Conservation (phyloP, 2,329 filamentous ascomycete species). For the Pseudogymnoascus sp. region DNA sequence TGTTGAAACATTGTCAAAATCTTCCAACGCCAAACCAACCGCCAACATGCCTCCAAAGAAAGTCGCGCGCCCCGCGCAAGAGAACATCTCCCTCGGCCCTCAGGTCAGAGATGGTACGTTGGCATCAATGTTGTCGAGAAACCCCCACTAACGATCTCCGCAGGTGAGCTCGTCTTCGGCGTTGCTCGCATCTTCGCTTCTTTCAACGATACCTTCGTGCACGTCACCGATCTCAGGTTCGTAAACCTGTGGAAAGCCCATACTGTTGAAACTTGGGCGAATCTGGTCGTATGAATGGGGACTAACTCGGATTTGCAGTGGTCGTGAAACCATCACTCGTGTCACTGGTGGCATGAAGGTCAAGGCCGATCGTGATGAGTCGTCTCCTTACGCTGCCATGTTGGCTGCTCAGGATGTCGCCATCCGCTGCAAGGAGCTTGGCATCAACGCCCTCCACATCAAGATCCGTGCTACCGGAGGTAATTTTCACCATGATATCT, state of each 20-base stretch:
- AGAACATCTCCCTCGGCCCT: conserved; percentile 98
- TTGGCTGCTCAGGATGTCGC: conserved; percentile 99
- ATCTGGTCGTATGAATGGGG: conserved; percentile 35
- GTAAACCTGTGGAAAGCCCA: conserved; percentile 32
- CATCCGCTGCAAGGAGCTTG: conserved; percentile 76
- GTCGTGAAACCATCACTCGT: conserved; percentile 99
- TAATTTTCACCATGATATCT: conserved; percentile 33
- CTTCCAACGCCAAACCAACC: conserved; percentile 26
- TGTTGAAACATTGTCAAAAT: conserved; percentile 8
- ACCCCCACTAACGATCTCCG: conserved; percentile 10
- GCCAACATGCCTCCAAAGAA: conserved; percentile 91
- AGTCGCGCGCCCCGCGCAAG: conserved; percentile 73
- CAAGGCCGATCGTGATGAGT: conserved; percentile 99
- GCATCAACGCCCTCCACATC: conserved; percentile 96
- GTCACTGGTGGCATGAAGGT: conserved; percentile 99
- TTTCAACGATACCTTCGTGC: conserved; percentile 69
- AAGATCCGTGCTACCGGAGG: conserved; percentile 99
- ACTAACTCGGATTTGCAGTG: conserved; percentile 72
- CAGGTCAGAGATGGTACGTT: conserved; percentile 86
- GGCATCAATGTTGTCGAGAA: conserved; percentile 12
- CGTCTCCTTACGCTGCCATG: conserved; percentile 99
- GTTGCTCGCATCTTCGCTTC: conserved; percentile 75
- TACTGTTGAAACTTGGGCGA: conserved; percentile 17
- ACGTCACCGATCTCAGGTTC: conserved; percentile 97
- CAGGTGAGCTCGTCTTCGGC: conserved; percentile 71